Base-by-base conservation (phyloP, 345 rosid genomes). In the Eucalyptus marginata region DNA sequence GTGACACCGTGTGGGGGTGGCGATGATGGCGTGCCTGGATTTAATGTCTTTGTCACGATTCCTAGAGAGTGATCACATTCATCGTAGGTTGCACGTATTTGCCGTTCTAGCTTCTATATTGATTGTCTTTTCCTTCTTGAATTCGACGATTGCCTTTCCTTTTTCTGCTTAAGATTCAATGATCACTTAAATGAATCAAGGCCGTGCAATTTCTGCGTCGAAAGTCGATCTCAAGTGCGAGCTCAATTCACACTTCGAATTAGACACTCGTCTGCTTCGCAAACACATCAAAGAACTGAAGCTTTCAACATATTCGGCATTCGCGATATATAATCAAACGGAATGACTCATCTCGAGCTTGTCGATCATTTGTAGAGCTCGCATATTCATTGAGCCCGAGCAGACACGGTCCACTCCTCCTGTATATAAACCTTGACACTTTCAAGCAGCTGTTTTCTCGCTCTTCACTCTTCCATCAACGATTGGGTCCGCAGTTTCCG, bases 1-100 rank as follows among this genome's bases (percentile, higher is more conserved):
- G 93, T 92, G 58, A 36, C 92, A 66, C 94, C 94, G 17, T 87
- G 90, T 87, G 64, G 89, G 2, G 12, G 20, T 27, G 89, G 87
- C 54, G 89, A 46, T 22, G 58, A 44, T 10, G 46, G 84, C 14
- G 4, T 20, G 40, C 47, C 80, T 46, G 84, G 49, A 44, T 27
- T 91, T 71, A 88, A 87, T 86, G 47, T 92, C 62, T 88, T 95
- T 49, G 92, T 94, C 87, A 87, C 94, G 83, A 47, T 93, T 76
- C 84, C 84, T 76, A 20, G 29, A 20, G 29, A 10, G 22, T 88
- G 68, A 88, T 27, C 10, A 36, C 31, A 31, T 31, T 7, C 33
- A 50, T 9, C 43, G 0, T 49, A 49, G 40, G 25, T 71, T 22
- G 15, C 84, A 40, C 84, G 29, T 11, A 11, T 40, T 20, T 40